Base-by-base conservation (phyloP, 495 filamentous ascomycete genomes). In the Neurospora sp. region DNA sequence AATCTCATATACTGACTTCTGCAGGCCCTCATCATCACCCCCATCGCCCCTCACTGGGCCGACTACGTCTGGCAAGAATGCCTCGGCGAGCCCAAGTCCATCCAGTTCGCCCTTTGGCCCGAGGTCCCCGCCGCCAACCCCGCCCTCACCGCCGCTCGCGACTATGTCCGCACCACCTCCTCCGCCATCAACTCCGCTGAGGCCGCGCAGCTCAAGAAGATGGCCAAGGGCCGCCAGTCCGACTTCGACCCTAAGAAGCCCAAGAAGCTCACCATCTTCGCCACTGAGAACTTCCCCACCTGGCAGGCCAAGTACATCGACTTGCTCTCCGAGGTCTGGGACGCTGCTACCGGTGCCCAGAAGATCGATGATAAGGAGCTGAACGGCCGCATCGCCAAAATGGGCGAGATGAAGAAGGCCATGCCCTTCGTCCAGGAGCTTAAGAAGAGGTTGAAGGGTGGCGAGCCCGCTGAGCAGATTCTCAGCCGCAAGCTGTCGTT, bases 241-340 rank as follows among this genome's bases (percentile, higher is more conserved):
- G 78, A 84, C 71, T 99, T 94, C 79, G 94, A 98, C 82, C 94
- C 94, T 10, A 93, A 92, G 84, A 90, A 93, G 82, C 89, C 92
- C 66, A 98, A 98, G 87, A 91, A 91, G 80, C 87, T 98, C n/a
- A 92, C 92, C 46, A 92, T 99, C 78, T 98, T 88, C 85, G 87
- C 88, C 48, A 93, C 94, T 7, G 87, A 86, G 76, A 86, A 87
- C 48, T 97, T 89, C 84, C 96, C 96, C 3, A 83, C 83, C 14
- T 99, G 96, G 96, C 96, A 99, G 82, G 89, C 92, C 71, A 92
- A 92, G 83, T 97, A 95, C 80, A 93, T 98, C 77, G 91, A 93
- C 72, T 85, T 97, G 27, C 87, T 96, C 20, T 89, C 90, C 72
- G 87, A 91, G 73, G 73, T 85, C 11, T 87, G 84, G 82, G 81